Evolutionary conservation across 129 eudicot genomes (phyloP).

Genomic region (Flaveria sonorensis): DNA sequence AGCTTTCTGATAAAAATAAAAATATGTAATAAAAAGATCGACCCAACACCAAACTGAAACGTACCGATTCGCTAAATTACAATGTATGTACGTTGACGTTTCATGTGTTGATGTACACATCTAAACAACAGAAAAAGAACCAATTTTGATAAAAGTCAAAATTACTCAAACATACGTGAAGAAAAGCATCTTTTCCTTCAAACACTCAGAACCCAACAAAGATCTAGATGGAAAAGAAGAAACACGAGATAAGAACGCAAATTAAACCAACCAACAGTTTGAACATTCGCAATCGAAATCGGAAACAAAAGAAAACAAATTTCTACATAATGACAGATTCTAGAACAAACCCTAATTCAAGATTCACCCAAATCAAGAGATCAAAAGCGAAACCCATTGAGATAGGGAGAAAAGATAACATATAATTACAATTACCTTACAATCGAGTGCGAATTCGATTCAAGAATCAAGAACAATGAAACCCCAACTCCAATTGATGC

Average conservation of each 20-base stretch:
- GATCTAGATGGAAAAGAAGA: not conserved
- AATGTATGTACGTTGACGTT: constrained; percentile 26
- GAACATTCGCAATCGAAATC: constrained; percentile 14
- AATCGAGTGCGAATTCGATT: not conserved
- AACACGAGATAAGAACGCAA: not conserved
- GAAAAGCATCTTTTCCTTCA: not conserved
- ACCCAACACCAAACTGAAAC: constrained; percentile 14
- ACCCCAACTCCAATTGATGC: constrained; percentile 21
- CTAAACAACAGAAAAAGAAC: constrained; percentile 4
- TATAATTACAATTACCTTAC: constrained; percentile 1
- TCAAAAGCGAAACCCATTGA: not conserved
- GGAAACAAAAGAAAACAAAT: constrained; percentile 8
- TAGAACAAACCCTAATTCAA: constrained; percentile 10
- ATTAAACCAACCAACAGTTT: not conserved
- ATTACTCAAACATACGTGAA: constrained; percentile 7
- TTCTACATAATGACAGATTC: constrained; percentile 1
- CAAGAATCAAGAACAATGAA: not conserved
- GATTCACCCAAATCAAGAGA: constrained; percentile 13
- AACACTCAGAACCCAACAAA: not conserved
- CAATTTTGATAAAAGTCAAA: not conserved
- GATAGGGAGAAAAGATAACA: not conserved
- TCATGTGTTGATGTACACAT: constrained; percentile 17
- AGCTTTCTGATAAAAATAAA: not conserved
- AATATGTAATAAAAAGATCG: not conserved
- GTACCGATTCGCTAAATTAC: constrained; percentile 10